Base-by-base conservation (phyloP, 805 yeast genomes). In the Barnettozyma pratensis region DNA sequence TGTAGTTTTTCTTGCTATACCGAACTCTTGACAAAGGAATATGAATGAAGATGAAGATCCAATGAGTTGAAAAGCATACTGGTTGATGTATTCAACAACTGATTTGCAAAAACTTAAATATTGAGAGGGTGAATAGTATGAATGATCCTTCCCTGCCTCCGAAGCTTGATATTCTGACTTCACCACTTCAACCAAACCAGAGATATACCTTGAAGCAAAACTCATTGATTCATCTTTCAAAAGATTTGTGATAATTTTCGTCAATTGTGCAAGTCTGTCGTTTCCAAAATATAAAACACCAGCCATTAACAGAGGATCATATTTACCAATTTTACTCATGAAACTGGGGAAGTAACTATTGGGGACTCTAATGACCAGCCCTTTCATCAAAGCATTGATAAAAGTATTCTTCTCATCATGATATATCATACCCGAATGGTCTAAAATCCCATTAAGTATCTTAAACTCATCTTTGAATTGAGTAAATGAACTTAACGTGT, bases 391-490 rank as follows among this genome's bases (percentile, higher is more conserved):
- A 6, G 53, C 49, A 2, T 45, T 42, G 2, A 54, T 42, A 19
- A 60, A 58, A 1, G 34, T 38, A 19, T 52, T 57, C 12, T 50
- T 49, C 26, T 60, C 61, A n/a, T 49, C 11, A 11, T 43, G 38
- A 38, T 59, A 59, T 3, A 49, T 46, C 25, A 44, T 1, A 0
- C 60, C 59, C 1, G 60, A 53, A 28, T 54, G 53, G 25, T 47
- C 54, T 10, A 61, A 42, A 19, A 60, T 56, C 45, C 45, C 56
- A 1, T 57, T 37, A 37, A 43, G 58, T 2, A 58, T 48, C 14
- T 47, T 47, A 3, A 58, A 52, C 29, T 59, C 62, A 44, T 61
- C 60, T 3, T 50, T 51, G 42, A 61, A 57, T 19, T 56, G 45
- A 29, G 55, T 54, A 30, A 53, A 51, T 9, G 51, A 53, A 3